phyloP scores from a whole-genome alignment of 2,329 filamentous ascomycete species.

The Fusarium staphyleae region DNA sequence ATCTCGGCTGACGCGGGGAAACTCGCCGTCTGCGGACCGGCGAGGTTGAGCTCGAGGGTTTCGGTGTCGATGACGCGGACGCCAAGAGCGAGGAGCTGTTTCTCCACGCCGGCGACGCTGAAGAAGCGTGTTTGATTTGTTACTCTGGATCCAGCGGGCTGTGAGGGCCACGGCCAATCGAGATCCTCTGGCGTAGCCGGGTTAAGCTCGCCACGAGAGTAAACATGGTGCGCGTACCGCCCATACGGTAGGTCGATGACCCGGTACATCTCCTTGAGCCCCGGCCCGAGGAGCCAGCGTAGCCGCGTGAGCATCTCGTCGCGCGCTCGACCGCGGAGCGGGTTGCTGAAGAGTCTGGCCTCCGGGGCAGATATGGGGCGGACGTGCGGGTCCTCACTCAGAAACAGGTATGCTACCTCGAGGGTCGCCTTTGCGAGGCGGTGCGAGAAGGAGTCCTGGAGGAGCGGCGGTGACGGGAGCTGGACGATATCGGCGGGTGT shows the following conservation, averaged over 20 bases:
- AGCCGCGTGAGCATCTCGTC: constrained; percentile 38
- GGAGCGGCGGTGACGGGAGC: constrained; percentile 10
- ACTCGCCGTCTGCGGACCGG: constrained; percentile 2
- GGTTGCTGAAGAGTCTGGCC: constrained; percentile 31
- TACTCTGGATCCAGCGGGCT: constrained; percentile 11
- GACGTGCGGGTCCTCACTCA: constrained; percentile 20
- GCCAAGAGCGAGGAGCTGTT: constrained; percentile 37
- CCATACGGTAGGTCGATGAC: constrained; percentile 40
- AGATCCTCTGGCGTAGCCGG: constrained; percentile 26
- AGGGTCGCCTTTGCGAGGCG: constrained; percentile 32
- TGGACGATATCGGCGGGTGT: constrained; percentile 1
- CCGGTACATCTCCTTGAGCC: constrained; percentile 32
- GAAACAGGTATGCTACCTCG: constrained; percentile 32
- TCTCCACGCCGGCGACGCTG: constrained; percentile 38
- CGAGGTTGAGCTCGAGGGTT: constrained; percentile 36
- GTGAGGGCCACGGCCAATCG: constrained; percentile 30
- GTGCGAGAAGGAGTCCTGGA: constrained; percentile 32
- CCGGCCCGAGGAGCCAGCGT: constrained; percentile 37
- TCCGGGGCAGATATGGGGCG: constrained; percentile 10
- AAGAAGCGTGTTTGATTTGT: constrained; percentile 26
- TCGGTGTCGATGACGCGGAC: constrained; percentile 34
- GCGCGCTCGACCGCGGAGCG: constrained; percentile 21
- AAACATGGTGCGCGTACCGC: constrained; percentile 36
- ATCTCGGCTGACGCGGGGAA: constrained; percentile 7
- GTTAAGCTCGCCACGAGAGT: constrained; percentile 31